Evolutionary conservation across 139 green algal species (phyloP), one percentile per base, ranked within the genome.

Genomic region (Limnomonas spitsbergensis): DNA sequence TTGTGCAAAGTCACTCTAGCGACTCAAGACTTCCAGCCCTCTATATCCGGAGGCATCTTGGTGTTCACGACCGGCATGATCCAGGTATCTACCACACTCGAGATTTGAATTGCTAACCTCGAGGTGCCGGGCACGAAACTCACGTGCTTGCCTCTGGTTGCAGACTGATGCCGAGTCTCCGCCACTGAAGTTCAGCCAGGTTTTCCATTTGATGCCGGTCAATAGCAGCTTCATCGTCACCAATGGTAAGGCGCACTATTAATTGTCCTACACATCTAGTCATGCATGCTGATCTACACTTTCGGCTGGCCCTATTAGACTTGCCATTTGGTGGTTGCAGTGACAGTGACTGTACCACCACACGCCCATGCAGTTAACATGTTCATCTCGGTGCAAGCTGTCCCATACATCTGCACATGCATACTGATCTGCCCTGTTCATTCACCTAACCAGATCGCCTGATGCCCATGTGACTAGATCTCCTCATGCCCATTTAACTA

Each of bases 101-200:
- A 61, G 47, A 7, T 72, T 72, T 7, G 36, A 34, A 14, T 29
- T 54, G 34, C 42, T 75, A 29, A 75, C 24, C 26, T 72, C 3
- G 2, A 69, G 67, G 47, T 40, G 67, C 39, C 34, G 40, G 2
- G 2, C 7, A 68, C 20, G 3, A 9, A 6, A 42, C 54, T 14
- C 47, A 40, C 2, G 27, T 32, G 2, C 31, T 32, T 40, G 47
- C 47, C 20, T 29, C 47, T 61, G 7, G 32, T 34, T 81, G 82
- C 84, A 95, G 93, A 86, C 90, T 0, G 94, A 98, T 74, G 91
- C 89, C 3, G 92, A 97, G 75, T 78, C 77, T 7, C 88, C 93
- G 39, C 82, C 92, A 2, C 80, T 97, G 20, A 94, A 95, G 80
- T 98, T 98, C 85, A 96, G 91, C 85, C 94, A 98, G 83, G 84